Conservation (phyloP, 257 asterid genomes). For the Petunia secreta region DNA sequence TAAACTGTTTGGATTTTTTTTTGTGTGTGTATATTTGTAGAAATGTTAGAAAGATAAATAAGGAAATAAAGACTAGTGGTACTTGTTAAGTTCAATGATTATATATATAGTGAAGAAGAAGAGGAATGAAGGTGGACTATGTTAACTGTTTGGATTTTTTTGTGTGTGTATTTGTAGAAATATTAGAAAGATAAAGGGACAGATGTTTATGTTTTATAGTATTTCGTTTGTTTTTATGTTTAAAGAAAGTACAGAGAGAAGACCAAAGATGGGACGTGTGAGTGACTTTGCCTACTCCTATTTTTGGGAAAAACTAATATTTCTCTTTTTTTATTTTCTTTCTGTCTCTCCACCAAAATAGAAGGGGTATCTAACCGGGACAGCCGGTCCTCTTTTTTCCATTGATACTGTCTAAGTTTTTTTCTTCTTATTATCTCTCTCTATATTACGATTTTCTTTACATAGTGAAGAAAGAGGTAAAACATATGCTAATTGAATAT, state of each 20-base stretch:
- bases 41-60: neutral
- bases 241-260: constrained; percentile 22
- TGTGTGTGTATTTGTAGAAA: neutral
- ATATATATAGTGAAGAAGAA: constrained; percentile 7
- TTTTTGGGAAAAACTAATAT: constrained; percentile 20
- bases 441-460: too few species aligned
- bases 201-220: neutral
- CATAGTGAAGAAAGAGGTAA: too few species aligned
- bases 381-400: neutral
- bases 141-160: neutral
- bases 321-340: neutral
- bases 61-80: neutral
- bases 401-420: too few species aligned
- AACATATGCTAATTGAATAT: too few species aligned
- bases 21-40: neutral
- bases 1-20: neutral
- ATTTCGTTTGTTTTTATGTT: constrained; percentile 16
- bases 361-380: neutral
- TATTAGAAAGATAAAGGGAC: neutral
- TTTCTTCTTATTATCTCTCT: too few species aligned
- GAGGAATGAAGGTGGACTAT: constrained; percentile 19
- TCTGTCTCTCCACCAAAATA: neutral
- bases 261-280: constrained; percentile 26
- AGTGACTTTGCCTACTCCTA: constrained; percentile 10
- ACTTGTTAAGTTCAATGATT: neutral